A percentile compares a stretch with the other conserved stretches of the same genome.
These are phyloP conservation scores for Aspergillus conjunctus DNA, from an alignment of 495 filamentous ascomycete species.

Conservation along the genomic window DNA sequence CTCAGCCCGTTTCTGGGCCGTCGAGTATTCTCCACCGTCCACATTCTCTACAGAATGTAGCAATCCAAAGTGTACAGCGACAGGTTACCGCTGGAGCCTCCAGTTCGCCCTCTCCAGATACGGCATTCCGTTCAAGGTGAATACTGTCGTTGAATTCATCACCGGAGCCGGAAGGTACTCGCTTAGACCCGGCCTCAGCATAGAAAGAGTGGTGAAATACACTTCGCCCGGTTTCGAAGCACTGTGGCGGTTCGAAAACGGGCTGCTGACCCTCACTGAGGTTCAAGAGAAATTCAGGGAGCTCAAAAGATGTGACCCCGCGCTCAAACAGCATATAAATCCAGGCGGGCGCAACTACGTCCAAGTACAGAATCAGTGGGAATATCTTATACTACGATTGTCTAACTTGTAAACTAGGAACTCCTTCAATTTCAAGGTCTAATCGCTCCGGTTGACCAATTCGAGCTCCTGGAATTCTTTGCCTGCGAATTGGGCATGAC, in stretches of 20 bases:
- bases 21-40: conserved; percentile 8
- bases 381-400: too few relatives aligned
- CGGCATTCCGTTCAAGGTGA: neutral
- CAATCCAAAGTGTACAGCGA: neutral
- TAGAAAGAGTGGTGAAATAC: neutral
- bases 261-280: neutral
- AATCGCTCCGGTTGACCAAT: neutral
- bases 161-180: neutral
- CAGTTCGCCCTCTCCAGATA: neutral
- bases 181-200: neutral
- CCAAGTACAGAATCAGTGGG: neutral
- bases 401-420: too few relatives aligned
- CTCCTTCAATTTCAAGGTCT: too few relatives aligned
- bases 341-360: conserved; percentile 1
- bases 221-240: conserved; percentile 8
- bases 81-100: neutral
- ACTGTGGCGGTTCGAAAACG: neutral
- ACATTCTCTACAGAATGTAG: neutral
- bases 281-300: neutral
- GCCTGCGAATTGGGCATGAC: conserved; percentile 3
- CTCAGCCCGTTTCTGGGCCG: neutral
- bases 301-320: neutral
- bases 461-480: conserved; percentile 3
- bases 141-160: neutral
- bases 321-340: conserved; percentile 2